These are phyloP conservation scores for Leptodermis oblonga DNA, from an alignment of 257 asterid species.

Conservation along the genomic window DNA sequence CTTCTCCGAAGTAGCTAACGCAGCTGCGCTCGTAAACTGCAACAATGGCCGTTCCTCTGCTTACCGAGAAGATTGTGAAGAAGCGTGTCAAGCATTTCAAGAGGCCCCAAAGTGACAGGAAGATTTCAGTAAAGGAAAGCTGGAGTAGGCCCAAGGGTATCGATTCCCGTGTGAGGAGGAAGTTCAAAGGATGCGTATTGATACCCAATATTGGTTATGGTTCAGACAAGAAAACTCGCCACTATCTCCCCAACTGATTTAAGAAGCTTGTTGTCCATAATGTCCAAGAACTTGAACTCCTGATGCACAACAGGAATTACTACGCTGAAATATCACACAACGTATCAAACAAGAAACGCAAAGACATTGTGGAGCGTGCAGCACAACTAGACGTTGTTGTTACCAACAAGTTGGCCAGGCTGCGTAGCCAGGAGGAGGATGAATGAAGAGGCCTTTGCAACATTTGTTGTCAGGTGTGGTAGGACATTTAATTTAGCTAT, in stretches of 20 bases:
- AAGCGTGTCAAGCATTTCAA: slow-evolving; percentile 47
- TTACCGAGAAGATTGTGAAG: slow-evolving; percentile 41
- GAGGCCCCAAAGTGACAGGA: slow-evolving; percentile 47
- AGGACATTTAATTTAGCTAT: slow-evolving; percentile 7
- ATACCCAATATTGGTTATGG: slow-evolving; percentile 51
- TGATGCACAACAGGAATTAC: slow-evolving; percentile 60
- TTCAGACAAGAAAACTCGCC: slow-evolving; percentile 42
- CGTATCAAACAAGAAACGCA: slow-evolving; percentile 40
- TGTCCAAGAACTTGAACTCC: slow-evolving; percentile 36
- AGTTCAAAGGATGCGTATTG: slow-evolving; percentile 45
- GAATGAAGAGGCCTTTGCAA: slow-evolving; percentile 29
- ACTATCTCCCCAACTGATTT: slow-evolving; percentile 46
- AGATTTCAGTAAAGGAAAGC: slow-evolving; percentile 39
- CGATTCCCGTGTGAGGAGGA: slow-evolving; percentile 47
- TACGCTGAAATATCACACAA: slow-evolving; percentile 51
- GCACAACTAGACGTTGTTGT: slow-evolving; percentile 46
- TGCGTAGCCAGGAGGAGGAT: slow-evolving; percentile 49
- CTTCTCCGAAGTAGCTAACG: slow-evolving; percentile 1
- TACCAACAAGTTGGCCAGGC: slow-evolving; percentile 47
- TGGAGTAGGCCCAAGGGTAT: slow-evolving; percentile 56
- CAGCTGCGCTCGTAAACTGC: slow-evolving; percentile 14
- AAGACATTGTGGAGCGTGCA: slow-evolving; percentile 44
- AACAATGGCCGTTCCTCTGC: slow-evolving; percentile 47
- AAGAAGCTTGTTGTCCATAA: slow-evolving; percentile 48
- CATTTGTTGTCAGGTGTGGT: not conserved